These are phyloP conservation scores for Phellopilus nigrolimitatus DNA, from an alignment of 1,284 basidiomycete species.

Conservation along the genomic window DNA sequence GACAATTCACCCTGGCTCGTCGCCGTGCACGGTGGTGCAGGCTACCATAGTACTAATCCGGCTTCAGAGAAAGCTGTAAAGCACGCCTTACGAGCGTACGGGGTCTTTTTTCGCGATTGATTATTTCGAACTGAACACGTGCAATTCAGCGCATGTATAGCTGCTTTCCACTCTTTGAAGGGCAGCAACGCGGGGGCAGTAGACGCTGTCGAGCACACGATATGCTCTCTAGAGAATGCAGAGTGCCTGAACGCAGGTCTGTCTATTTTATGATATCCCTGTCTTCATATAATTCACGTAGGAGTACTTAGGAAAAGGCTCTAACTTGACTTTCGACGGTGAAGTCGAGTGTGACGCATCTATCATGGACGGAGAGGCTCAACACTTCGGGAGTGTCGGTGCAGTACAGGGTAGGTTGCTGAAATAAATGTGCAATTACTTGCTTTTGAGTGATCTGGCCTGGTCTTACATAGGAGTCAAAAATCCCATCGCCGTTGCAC, in stretches of 20 bases:
- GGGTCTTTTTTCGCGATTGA: neutral
- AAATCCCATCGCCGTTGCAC: constrained; percentile 61
- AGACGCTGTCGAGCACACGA: constrained; percentile 45
- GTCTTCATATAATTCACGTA: neutral
- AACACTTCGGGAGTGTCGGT: constrained; percentile 63
- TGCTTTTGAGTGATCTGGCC: neutral
- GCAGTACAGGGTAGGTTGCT: constrained; percentile 52
- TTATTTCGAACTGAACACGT: neutral
- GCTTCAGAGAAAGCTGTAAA: constrained; percentile 46
- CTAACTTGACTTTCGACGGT: constrained; percentile 66
- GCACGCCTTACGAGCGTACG: constrained; percentile 48
- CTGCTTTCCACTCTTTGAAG: neutral
- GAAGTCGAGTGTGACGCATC: constrained; percentile 74
- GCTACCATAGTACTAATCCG: constrained; percentile 38
- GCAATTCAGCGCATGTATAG: constrained; percentile 1
- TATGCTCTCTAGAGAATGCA: constrained; percentile 56
- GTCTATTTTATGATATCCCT: neutral
- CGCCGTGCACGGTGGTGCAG: constrained; percentile 68
- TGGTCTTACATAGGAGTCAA: constrained; percentile 43
- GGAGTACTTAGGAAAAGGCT: constrained; percentile 52
- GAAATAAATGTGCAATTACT: neutral
- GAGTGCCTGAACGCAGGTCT: constrained; percentile 62
- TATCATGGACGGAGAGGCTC: constrained; percentile 52
- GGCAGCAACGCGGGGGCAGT: constrained; percentile 29
- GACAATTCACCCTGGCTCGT: constrained; percentile 26